Base-by-base conservation (phyloP, 805 yeast species). In the Candida jianshihensis region DNA sequence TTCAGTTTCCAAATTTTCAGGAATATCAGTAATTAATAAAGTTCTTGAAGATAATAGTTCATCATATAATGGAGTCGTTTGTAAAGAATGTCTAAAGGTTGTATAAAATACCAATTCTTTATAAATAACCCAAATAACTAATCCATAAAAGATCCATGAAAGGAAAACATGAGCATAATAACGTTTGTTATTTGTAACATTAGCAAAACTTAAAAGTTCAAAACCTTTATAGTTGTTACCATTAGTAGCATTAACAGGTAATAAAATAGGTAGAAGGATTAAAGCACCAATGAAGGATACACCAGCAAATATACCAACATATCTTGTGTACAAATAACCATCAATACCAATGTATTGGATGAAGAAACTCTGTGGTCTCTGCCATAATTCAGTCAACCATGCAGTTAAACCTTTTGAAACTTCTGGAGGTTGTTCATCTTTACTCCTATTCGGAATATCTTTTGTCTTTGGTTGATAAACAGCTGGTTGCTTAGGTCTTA, bases 381-480 rank as follows among this genome's bases (percentile, higher is more conserved):
- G 43, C 41, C 78, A 47, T 17, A 82, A 39, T 37, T 58, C 64
- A 2, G 67, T 51, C 6, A 78, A 46, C 92, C 92, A 84, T 8
- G 68, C 56, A 38, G 74, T 56, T 2, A 75, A 74, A 17, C 88
- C 90, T 15, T 57, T 52, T 3, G 55, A 46, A 1, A 46, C 49
- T 18, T 39, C 37, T 10, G 53, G 55, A 14, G 55, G 52, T 16
- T 39, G 33, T 31, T 44, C 40, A 10, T 48, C 44, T 26, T 43
- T 32, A 5, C 85, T 78, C 15, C 84, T 67, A 4, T 82, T 78
- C 4, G 71, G 77, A 9, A 64, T 41, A 19, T 57, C 60, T 63
- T 76, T 61, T 1, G 85, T 65, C 49, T 90, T 79, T 16, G 96
- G 96, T 44, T 87, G 81, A 57, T 92, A 90, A 24, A 87, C 81